A percentile compares a stretch with the other conserved stretches of the same genome.
Conservation (phyloP, 2,329 filamentous ascomycete species). For the Rhynchosporium agropyri region DNA sequence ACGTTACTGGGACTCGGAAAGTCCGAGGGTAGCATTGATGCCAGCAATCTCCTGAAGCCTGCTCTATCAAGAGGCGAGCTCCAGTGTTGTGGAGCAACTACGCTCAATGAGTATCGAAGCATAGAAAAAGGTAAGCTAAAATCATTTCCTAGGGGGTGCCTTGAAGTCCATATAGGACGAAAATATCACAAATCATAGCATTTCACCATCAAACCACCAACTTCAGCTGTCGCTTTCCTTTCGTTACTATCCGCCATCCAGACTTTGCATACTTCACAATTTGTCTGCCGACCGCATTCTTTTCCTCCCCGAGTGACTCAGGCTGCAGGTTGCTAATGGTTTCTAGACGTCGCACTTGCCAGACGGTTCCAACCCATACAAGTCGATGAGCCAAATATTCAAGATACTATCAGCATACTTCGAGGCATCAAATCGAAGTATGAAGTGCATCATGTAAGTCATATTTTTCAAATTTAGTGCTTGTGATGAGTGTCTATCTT, state of each 20-base stretch:
- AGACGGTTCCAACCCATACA: slow-evolving; percentile 91
- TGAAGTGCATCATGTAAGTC: slow-evolving; percentile 80
- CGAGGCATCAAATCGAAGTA: slow-evolving; percentile 97
- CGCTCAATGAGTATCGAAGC: slow-evolving; percentile 83
- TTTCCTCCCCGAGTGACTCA: neutral
- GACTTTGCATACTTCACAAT: no score
- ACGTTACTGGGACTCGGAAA: slow-evolving; percentile 90
- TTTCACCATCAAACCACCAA: neutral
- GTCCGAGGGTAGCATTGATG: slow-evolving; percentile 94
- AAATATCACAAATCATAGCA: neutral
- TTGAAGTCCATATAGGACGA: neutral
- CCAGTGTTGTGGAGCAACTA: slow-evolving; percentile 95
- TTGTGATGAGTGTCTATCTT: no score
- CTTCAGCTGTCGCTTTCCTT: neutral
- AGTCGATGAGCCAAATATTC: slow-evolving; percentile 88
- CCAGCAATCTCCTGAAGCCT: slow-evolving; percentile 91
- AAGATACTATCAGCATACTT: slow-evolving; percentile 92
- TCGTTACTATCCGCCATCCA: neutral
- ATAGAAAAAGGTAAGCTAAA: slow-evolving; percentile 71
- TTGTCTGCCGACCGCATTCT: neutral
- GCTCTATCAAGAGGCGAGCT: slow-evolving; percentile 90
- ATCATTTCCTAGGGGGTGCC: neutral
- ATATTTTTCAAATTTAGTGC: no score
- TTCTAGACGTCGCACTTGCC: slow-evolving; percentile 80
- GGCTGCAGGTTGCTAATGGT: slow-evolving; percentile 11